phyloP scores from a whole-genome alignment of 2,329 filamentous ascomycete genomes.

The Hypoxylon sp. region DNA sequence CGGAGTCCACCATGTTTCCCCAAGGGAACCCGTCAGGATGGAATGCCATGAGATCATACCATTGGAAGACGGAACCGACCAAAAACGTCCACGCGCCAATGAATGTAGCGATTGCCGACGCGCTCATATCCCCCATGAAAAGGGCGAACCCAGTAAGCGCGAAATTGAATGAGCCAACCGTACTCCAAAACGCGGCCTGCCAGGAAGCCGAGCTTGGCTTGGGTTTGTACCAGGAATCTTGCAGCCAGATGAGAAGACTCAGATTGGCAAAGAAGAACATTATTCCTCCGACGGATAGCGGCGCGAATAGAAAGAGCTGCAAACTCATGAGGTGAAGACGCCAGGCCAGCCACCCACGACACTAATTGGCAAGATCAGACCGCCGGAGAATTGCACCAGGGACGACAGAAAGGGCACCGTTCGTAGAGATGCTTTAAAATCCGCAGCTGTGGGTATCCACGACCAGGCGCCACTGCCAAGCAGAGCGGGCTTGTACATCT shows the following conservation, averaged over 20 bases:
- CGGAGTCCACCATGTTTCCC: not conserved
- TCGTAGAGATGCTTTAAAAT: conserved; percentile 7
- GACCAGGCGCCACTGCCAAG: conserved; percentile 27
- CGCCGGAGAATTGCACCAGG: conserved; percentile 20
- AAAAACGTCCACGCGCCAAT: conserved; percentile 34
- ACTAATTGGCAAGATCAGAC: conserved; percentile 21
- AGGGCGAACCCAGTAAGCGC: conserved; percentile 32
- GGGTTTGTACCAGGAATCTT: conserved; percentile 40
- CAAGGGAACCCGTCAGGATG: conserved; percentile 23
- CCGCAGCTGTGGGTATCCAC: conserved; percentile 16
- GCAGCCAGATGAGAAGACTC: conserved; percentile 26
- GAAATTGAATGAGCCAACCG: conserved; percentile 35
- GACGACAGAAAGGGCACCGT: conserved; percentile 18
- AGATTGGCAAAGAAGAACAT: conserved; percentile 38
- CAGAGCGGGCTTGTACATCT: conserved; percentile 25
- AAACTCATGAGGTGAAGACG: conserved; percentile 17
- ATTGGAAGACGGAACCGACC: conserved; percentile 39
- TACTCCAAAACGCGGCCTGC: conserved; percentile 39
- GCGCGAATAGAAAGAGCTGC: conserved; percentile 28
- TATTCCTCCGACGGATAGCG: conserved; percentile 28
- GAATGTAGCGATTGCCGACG: conserved; percentile 22
- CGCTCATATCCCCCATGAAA: conserved; percentile 20
- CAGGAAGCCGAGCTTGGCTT: conserved; percentile 31
- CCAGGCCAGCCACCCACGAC: conserved; percentile 29
- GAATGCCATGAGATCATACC: conserved; percentile 48